Evolutionary conservation across 768 basidiomycete genomes (phyloP).

Genomic region (Omphalotus guepiniiformis): DNA sequence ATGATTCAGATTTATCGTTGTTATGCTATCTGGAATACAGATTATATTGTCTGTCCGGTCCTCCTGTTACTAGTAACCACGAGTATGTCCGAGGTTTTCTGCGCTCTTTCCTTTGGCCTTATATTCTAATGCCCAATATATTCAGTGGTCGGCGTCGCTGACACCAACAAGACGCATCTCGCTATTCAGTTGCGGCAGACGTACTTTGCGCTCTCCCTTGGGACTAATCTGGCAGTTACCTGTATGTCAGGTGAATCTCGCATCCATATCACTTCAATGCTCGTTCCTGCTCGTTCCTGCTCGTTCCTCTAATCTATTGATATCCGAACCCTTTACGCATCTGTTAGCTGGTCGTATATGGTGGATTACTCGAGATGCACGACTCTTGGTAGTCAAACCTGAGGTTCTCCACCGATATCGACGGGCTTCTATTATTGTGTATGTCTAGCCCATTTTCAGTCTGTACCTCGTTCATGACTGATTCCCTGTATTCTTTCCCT

Average conservation of each 20-base stretch:
- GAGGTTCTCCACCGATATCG: not conserved
- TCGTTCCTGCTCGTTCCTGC: not conserved
- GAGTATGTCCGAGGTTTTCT: too few relatives aligned
- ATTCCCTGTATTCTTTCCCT: too few relatives aligned
- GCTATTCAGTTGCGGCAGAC: not conserved
- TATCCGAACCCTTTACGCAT: too few relatives aligned
- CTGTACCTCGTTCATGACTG: too few relatives aligned
- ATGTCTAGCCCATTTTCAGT: too few relatives aligned
- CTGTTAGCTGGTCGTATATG: slow-evolving; percentile 1
- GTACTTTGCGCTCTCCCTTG: not conserved
- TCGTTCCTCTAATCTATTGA: not conserved
- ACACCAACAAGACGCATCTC: not conserved
- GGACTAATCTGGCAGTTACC: not conserved
- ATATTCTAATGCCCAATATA: not conserved
- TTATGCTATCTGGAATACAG: not conserved
- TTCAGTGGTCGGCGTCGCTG: slow-evolving; percentile 1
- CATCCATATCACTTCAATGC: not conserved
- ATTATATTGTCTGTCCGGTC: not conserved
- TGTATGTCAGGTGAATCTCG: not conserved
- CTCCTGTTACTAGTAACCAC: not conserved
- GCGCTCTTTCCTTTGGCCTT: not conserved
- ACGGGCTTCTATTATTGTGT: not conserved
- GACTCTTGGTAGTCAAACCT: not conserved
- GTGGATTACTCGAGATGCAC: not conserved
- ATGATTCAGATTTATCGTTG: not conserved